A percentile compares a stretch with the other conserved stretches of the same genome.
phyloP scores from a whole-genome alignment of 768 basidiomycete species.

The Phanerochaete carnosa region DNA sequence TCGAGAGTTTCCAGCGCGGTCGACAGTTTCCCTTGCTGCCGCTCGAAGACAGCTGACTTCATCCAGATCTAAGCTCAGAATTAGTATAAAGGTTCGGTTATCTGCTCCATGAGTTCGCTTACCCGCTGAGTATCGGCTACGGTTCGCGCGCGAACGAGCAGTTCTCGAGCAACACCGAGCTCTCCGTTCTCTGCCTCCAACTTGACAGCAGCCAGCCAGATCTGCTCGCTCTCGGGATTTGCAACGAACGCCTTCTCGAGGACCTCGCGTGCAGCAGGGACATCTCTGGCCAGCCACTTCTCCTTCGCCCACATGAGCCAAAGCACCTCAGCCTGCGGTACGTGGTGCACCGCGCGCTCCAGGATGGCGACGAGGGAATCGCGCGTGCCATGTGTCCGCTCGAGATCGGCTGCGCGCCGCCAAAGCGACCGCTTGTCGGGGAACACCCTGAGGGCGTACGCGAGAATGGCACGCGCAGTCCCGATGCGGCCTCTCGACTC shows the following conservation, averaged over 20 bases:
- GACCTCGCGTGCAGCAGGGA: slow-evolving; percentile 85
- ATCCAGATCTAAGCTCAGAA: slow-evolving; percentile 94
- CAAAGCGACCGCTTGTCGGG: slow-evolving; percentile 85
- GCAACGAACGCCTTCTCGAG: slow-evolving; percentile 89
- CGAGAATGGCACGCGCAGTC: slow-evolving; percentile 83
- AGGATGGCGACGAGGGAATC: slow-evolving; percentile 83
- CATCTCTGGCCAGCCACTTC: slow-evolving; percentile 89
- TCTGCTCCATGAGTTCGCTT: slow-evolving; percentile 23
- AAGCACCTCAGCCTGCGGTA: slow-evolving; percentile 92
- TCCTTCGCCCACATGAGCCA: slow-evolving; percentile 99
- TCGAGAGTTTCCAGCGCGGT: slow-evolving; percentile 74
- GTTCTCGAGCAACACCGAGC: slow-evolving; percentile 77
- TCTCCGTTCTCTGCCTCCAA: slow-evolving; percentile 96
- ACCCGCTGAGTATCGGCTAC: slow-evolving; percentile 93
- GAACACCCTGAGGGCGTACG: slow-evolving; percentile 88
- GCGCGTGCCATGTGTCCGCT: slow-evolving; percentile 87
- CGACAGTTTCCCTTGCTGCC: slow-evolving; percentile 76
- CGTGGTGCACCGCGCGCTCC: slow-evolving; percentile 79
- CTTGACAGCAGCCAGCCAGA: slow-evolving; percentile 98
- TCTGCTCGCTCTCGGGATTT: slow-evolving; percentile 95
- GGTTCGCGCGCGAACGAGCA: slow-evolving; percentile 83
- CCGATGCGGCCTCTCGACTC: slow-evolving; percentile 72
- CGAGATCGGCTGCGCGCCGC: slow-evolving; percentile 89
- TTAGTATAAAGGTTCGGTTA: background rate
- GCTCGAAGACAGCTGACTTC: slow-evolving; percentile 95